Percentiles rank a stretch among this genome's conserved stretches.
Evolutionary conservation across 148 eudicot genomes (phyloP).

Genomic region (Diospyros lotus): DNA sequence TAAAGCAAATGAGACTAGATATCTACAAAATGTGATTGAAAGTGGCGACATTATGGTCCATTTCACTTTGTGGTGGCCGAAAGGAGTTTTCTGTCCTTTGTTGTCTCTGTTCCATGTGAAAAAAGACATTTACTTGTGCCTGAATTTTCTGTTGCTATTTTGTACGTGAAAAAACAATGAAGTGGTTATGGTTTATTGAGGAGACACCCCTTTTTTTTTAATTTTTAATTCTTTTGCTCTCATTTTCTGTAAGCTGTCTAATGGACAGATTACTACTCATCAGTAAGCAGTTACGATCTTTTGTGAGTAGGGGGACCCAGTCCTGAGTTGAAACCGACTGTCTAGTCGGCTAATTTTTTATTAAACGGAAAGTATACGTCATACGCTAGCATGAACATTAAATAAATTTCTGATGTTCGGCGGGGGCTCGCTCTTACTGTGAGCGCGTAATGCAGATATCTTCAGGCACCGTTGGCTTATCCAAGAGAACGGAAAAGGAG

Average conservation of each 20-base stretch:
- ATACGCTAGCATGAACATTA: not conserved
- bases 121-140: not conserved
- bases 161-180: not conserved
- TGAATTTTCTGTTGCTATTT: not conserved
- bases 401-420: not conserved
- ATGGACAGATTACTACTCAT: no score
- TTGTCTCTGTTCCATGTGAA: not conserved
- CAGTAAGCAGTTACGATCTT: no score
- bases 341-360: no score
- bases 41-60: no score
- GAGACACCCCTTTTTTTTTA: no score
- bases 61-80: no score
- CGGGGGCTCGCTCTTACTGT: not conserved
- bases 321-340: no score
- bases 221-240: no score
- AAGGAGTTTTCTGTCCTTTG: not conserved
- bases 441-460: conserved; percentile 37
- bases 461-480: conserved; percentile 72
- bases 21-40: not conserved
- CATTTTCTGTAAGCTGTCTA: not conserved
- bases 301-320: no score
- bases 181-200: no score
- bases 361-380: not conserved
- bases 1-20: not conserved
- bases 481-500: conserved; percentile 63